These are phyloP conservation scores for Fusarium piperis DNA, from an alignment of 2,329 filamentous ascomycete species.

Conservation along the genomic window DNA sequence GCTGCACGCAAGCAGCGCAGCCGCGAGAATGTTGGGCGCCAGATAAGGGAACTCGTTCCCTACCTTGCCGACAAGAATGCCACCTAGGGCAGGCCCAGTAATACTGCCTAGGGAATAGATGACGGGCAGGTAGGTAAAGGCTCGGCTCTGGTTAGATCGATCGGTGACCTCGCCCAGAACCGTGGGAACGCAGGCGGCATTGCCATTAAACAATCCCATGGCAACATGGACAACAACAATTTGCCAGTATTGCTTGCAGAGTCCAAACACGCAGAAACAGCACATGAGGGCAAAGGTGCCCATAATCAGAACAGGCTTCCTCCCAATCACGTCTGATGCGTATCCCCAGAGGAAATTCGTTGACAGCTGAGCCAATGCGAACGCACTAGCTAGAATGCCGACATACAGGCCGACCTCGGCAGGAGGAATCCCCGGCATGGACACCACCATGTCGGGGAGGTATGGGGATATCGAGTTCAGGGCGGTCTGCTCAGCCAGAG, in stretches of 20 bases:
- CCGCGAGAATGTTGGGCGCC: conserved; percentile 82
- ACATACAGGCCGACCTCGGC: conserved; percentile 85
- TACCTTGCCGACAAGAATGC: conserved; percentile 76
- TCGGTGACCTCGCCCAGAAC: conserved; percentile 96
- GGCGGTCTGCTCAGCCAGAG: conserved; percentile 93
- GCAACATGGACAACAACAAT: conserved; percentile 84
- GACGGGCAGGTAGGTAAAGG: conserved; percentile 93
- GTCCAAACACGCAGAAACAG: conserved; percentile 88
- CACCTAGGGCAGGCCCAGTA: conserved; percentile 90
- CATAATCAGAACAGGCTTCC: conserved; percentile 78
- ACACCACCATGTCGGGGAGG: conserved; percentile 88
- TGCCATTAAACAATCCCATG: conserved; percentile 95
- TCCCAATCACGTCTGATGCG: conserved; percentile 72
- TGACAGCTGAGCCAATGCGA: conserved; percentile 89
- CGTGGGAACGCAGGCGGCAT: conserved; percentile 92
- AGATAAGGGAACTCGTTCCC: conserved; percentile 80
- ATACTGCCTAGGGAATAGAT: conserved; percentile 97
- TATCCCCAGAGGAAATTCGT: conserved; percentile 78
- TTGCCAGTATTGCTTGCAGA: conserved; percentile 85
- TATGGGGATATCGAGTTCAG: conserved; percentile 97
- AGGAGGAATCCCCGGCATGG: conserved; percentile 81
- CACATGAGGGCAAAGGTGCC: conserved; percentile 84
- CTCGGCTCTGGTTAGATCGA: conserved; percentile 90
- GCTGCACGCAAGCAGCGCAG: conserved; percentile 75
- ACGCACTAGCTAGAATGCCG: conserved; percentile 87